Percentiles rank a stretch among this genome's conserved stretches.
phyloP scores from a whole-genome alignment of 2,329 filamentous ascomycete species.

The Blastomyces gilchristii region DNA sequence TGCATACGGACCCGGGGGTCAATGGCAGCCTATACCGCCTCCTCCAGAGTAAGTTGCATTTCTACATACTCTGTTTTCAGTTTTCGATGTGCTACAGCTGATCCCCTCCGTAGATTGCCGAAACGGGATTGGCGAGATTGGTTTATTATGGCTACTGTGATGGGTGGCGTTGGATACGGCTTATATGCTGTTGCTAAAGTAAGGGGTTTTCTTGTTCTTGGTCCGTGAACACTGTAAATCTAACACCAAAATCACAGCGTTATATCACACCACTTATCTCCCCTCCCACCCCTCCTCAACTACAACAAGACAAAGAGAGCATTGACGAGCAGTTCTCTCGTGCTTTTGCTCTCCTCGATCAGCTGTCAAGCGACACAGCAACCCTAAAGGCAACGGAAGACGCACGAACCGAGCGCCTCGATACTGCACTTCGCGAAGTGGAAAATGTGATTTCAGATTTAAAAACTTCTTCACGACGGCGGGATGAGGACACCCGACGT shows the following conservation, averaged over 20 bases:
- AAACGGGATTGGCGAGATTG: conserved; percentile 93
- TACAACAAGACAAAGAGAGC: conserved; percentile 85
- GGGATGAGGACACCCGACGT: conserved; percentile 78
- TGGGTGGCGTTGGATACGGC: conserved; percentile 80
- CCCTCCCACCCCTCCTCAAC: conserved; percentile 83
- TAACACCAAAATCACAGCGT: conserved; percentile 44
- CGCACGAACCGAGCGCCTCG: conserved; percentile 70
- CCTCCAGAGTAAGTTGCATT: conserved; percentile 43
- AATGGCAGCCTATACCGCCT: conserved; percentile 43
- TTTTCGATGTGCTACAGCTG: not conserved
- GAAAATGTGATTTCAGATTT: conserved; percentile 73
- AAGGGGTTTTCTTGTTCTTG: conserved; percentile 15
- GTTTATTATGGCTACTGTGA: conserved; percentile 98
- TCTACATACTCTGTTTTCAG: not conserved
- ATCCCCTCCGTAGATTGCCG: conserved; percentile 42
- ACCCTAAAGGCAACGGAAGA: conserved; percentile 79
- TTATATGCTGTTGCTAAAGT: conserved; percentile 82
- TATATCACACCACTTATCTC: conserved; percentile 87
- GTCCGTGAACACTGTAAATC: not conserved
- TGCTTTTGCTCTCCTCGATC: conserved; percentile 83
- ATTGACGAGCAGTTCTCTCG: conserved; percentile 91
- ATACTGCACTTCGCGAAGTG: conserved; percentile 70
- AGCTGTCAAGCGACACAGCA: conserved; percentile 81
- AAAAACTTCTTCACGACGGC: conserved; percentile 66
- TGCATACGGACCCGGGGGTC: conserved; percentile 43